These are phyloP conservation scores for Eurotiales sp. DNA, from an alignment of 2,329 filamentous ascomycete species.

Conservation along the genomic window DNA sequence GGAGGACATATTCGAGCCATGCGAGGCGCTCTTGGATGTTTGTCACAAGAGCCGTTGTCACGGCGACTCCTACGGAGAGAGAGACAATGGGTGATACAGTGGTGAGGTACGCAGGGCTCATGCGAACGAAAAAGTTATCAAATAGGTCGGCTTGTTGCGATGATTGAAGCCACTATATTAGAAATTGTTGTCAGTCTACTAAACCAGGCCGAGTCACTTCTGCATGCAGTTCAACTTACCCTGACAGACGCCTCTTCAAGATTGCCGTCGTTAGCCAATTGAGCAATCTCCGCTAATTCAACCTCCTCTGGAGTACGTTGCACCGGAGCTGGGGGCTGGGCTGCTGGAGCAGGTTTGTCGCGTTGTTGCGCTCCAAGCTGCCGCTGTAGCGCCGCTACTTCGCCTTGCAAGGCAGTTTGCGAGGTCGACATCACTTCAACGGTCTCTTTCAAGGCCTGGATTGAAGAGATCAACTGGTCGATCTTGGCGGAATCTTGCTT, in stretches of 20 bases:
- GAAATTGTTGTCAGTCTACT: slow-evolving; percentile 19
- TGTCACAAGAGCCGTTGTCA: slow-evolving; percentile 54
- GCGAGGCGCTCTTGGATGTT: slow-evolving; percentile 53
- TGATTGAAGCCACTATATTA: slow-evolving; percentile 58
- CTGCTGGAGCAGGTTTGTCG: slow-evolving; percentile 18
- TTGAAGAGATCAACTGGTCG: slow-evolving; percentile 54
- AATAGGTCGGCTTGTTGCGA: slow-evolving; percentile 57
- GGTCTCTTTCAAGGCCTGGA: slow-evolving; percentile 53
- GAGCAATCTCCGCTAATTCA: slow-evolving; percentile 40
- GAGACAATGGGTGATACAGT: slow-evolving; percentile 55
- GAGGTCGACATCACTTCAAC: slow-evolving; percentile 42
- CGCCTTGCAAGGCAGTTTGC: slow-evolving; percentile 40
- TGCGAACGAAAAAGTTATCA: slow-evolving; percentile 57
- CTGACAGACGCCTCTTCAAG: slow-evolving; percentile 46
- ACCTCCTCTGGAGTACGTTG: slow-evolving; percentile 33
- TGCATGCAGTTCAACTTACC: slow-evolving; percentile 31
- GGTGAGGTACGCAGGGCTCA: slow-evolving; percentile 55
- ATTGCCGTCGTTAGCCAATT: slow-evolving; percentile 36
- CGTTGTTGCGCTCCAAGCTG: slow-evolving; percentile 18
- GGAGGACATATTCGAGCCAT: slow-evolving; percentile 57
- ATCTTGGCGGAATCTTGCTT: slow-evolving; percentile 57
- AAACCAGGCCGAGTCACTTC: background rate
- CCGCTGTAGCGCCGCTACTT: slow-evolving; percentile 36
- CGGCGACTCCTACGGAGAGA: slow-evolving; percentile 60
- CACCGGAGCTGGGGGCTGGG: slow-evolving; percentile 8